Conservation (phyloP, 2,329 filamentous ascomycete species). For the Hysterium pulicare region DNA sequence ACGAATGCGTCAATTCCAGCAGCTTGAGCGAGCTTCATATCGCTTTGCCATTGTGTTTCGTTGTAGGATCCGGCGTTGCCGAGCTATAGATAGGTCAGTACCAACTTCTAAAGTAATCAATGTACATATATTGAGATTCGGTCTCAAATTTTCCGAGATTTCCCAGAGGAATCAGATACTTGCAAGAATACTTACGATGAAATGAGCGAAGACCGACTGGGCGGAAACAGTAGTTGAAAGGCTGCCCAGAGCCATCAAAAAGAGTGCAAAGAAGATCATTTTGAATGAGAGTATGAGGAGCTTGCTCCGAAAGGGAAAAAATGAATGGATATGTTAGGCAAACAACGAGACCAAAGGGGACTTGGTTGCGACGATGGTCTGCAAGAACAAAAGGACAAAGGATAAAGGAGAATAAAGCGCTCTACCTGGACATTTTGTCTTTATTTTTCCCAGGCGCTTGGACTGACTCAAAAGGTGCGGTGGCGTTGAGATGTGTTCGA, state of each 20-base stretch:
- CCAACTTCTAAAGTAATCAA: no score
- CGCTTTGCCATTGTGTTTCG: slow-evolving; percentile 23
- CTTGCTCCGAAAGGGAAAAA: neutral
- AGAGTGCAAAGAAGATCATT: neutral
- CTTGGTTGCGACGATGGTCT: neutral
- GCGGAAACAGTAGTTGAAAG: slow-evolving; percentile 1
- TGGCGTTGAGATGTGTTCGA: neutral
- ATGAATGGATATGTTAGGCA: neutral
- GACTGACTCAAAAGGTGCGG: neutral
- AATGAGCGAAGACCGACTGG: slow-evolving; percentile 3
- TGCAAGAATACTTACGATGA: slow-evolving; percentile 4
- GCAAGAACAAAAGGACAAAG: neutral
- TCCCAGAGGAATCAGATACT: no score
- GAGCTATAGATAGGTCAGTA: slow-evolving; percentile 15
- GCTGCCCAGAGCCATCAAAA: slow-evolving; percentile 2
- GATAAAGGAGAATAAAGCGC: neutral
- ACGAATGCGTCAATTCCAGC: slow-evolving; percentile 42
- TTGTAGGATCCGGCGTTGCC: slow-evolving; percentile 19
- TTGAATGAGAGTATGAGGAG: neutral
- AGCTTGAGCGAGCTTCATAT: slow-evolving; percentile 36
- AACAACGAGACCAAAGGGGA: neutral
- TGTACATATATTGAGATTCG: no score
- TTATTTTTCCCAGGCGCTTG: neutral
- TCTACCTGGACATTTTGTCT: neutral
- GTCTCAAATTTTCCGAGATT: no score